Evolutionary conservation across 2,329 filamentous ascomycete species (phyloP), one percentile per base, ranked within the genome.

Genomic region (Tolypocladium tropicale): DNA sequence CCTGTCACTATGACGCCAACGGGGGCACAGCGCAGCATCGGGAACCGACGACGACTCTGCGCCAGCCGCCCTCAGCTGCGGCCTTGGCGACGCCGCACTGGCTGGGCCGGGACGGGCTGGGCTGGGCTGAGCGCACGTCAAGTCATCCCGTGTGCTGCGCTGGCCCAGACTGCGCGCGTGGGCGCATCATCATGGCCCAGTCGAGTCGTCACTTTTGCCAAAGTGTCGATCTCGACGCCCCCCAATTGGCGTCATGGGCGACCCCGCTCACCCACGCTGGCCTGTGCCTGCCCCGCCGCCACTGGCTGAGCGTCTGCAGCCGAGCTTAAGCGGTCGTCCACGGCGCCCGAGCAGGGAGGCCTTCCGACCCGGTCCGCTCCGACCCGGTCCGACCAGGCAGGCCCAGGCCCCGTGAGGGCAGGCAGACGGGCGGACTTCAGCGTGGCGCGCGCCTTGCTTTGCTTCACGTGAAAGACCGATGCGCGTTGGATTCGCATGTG

Each of bases 271-370:
- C 21, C 52, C 37, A 21, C n/a, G 32, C 21, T 30, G 30, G 46
- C 52, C 55, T 52, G 28, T 37, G 52, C 43, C 39, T 39, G 43
- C 50, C 52, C 53, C 43, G 36, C 53, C 33, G 43, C 53, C 46
- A 21, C 36, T 36, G 33, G 54, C 50, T 50, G 43, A 25, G 33
- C 39, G 32, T 52, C 32, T 55, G 58, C 55, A 60, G 57, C 58
- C 58, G 58, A 58, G 51, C 59, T 48, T 58, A 56, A 58, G 57
- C 57, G 57, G 53, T 11, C 12, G 12, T 48, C 37, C 53, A 46
- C 21, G 32, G 25, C 32, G 21, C n/a, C 34, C 36, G 25, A 37
- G 9, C 14, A 51, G 6, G 36, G n/a, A 51, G 12, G 30, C 53
- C 49, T n/a, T 52, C 57, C 51, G 54, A 53, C 46, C 53, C 54